A percentile compares a stretch with the other conserved stretches of the same genome.
Conservation (phyloP, 208 protist genomes). For the Crithidia fasciculata region DNA sequence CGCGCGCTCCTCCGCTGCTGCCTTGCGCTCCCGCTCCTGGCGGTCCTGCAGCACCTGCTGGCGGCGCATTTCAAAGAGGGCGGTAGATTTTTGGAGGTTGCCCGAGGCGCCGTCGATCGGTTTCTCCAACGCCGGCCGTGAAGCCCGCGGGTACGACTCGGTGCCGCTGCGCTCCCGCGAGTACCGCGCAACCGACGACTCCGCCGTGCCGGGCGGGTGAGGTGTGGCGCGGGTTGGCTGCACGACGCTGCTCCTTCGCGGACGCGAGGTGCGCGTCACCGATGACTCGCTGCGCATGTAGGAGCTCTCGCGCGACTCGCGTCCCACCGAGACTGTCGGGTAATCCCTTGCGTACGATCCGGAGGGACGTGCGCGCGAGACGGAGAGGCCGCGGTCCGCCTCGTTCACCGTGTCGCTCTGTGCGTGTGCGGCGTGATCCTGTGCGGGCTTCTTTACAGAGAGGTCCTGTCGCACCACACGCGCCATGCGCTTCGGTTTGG, state of each 20-base stretch:
- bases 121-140: not conserved
- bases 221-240: not conserved
- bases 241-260: not conserved
- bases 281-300: constrained; percentile 4
- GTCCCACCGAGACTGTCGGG: not conserved
- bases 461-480: constrained; percentile 8
- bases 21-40: constrained; percentile 35
- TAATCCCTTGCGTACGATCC: not conserved
- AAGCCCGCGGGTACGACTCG: not conserved
- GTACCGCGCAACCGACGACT: not conserved
- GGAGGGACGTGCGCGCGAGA: constrained; percentile 8
- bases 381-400: not conserved
- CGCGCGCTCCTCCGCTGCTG: constrained; percentile 31
- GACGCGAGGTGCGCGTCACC: constrained; percentile 1
- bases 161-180: constrained; percentile 6
- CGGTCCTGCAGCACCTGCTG: constrained; percentile 47
- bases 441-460: not conserved
- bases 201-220: not conserved
- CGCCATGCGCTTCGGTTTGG: constrained; percentile 1
- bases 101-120: not conserved
- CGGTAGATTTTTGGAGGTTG: constrained; percentile 27
- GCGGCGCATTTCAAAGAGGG: constrained; percentile 43
- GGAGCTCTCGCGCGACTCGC: constrained; percentile 1
- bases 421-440: not conserved
- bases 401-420: not conserved